These are phyloP conservation scores for Botrytis fragariae DNA, from an alignment of 2,329 filamentous ascomycete genomes.

Conservation along the genomic window DNA sequence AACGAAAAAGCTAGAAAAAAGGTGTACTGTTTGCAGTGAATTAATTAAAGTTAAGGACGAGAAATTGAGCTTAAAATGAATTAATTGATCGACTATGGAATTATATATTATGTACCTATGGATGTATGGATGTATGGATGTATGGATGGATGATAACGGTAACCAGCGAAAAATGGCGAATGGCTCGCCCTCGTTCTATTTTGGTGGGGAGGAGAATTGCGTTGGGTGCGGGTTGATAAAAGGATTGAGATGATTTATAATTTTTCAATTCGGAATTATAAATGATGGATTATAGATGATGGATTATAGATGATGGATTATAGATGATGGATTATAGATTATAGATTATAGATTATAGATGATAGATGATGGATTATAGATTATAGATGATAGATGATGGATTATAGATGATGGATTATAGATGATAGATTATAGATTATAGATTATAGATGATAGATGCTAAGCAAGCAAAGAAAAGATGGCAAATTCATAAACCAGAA, in stretches of 20 bases:
- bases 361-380: too few relatives aligned
- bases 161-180: neutral
- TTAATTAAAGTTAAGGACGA: slow-evolving; percentile 19
- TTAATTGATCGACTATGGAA: slow-evolving; percentile 10
- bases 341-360: neutral
- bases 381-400: too few relatives aligned
- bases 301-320: too few relatives aligned
- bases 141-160: slow-evolving; percentile 5
- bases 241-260: neutral
- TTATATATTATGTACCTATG: neutral
- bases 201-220: neutral
- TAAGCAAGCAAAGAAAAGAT: too few relatives aligned
- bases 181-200: neutral
- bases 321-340: too few relatives aligned
- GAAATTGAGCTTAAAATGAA: slow-evolving; percentile 10
- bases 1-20: neutral
- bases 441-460: too few relatives aligned
- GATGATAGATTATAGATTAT: too few relatives aligned
- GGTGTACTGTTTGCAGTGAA: slow-evolving; percentile 20
- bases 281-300: too few relatives aligned
- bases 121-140: neutral
- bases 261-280: neutral
- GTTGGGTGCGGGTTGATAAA: neutral
- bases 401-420: neutral
- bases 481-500: too few relatives aligned